Evolutionary conservation across 2,329 filamentous ascomycete genomes (phyloP), one percentile per base, ranked within the genome.

Genomic region (Ceratocystis ficicola): DNA sequence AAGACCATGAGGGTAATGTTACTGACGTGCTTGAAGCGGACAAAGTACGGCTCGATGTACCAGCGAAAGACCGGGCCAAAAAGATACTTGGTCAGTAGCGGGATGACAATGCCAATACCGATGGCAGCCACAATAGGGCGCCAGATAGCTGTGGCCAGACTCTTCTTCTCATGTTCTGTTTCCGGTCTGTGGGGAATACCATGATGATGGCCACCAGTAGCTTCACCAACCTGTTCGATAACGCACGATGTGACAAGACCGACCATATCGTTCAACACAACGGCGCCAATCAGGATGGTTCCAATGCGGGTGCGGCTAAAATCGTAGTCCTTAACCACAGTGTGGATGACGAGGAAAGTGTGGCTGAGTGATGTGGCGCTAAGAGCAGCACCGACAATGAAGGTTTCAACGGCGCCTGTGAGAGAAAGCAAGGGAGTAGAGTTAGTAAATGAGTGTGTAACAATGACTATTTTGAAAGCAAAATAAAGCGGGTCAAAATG

Each of bases 191-290:
- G 52, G 15, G 52, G 52, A 30, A 59, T 59, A 15, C 52, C 74
- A 48, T 69, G 69, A 25, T 70, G 28, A 10, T 66, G 64, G 5
- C 66, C 67, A 1, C 62, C 66, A n/a, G 69, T 62, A 17, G 70
- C 67, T 15, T 63, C 66, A 7, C 71, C 70, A 8, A 72, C 69
- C 25, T 69, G 69, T 64, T 70, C 69, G 55, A 71, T 71, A 17
- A 71, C 69, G 60, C 70, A 70, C 36, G 76, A 75, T 69, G 78
- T 76, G 63, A 79, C 75, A 10, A 79, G 73, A 2, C 77, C 77
- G 1, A 75, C 74, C 0, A 79, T 76, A 69, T 79, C 77, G 69
- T 79, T 77, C 44, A 79, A 77, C 25, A 79, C 75, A 8, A 77
- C 77, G 0, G 77, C 77, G 69, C 76, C 77, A 61, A 78, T 74